Conservation (phyloP, 2,329 filamentous ascomycete species). For the Aaosphaeria pasadenensis region DNA sequence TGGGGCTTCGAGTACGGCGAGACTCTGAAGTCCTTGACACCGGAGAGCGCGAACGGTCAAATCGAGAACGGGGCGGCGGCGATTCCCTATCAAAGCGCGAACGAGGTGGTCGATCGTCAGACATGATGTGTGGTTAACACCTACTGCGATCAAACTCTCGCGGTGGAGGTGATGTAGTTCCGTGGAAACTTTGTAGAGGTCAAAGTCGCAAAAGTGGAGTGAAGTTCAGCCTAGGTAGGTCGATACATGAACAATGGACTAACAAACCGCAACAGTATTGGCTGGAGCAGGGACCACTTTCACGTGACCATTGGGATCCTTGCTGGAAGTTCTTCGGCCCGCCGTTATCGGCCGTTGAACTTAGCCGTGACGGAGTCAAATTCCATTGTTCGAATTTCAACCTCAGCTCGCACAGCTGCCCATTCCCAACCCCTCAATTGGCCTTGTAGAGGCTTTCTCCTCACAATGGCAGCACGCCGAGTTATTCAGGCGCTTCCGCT, state of each 20-base stretch:
- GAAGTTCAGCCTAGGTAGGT: too few relatives aligned
- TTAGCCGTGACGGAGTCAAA: not conserved
- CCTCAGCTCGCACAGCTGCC: constrained; percentile 2
- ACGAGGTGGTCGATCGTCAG: constrained; percentile 79
- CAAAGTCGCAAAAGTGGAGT: too few relatives aligned
- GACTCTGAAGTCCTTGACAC: constrained; percentile 62
- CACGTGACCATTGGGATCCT: too few relatives aligned
- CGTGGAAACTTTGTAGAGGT: too few relatives aligned
- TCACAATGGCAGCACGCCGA: constrained; percentile 43
- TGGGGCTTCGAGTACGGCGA: constrained; percentile 76
- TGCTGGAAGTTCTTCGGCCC: constrained; percentile 1
- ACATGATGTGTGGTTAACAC: constrained; percentile 51
- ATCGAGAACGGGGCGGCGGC: constrained; percentile 36
- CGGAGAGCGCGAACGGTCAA: constrained; percentile 69
- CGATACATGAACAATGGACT: too few relatives aligned
- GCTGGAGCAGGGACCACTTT: too few relatives aligned
- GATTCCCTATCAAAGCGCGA: constrained; percentile 94
- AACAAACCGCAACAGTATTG: too few relatives aligned
- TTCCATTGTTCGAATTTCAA: constrained; percentile 4
- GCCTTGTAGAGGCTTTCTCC: constrained; percentile 9
- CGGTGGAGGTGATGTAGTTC: too few relatives aligned
- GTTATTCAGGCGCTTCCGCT: constrained; percentile 37
- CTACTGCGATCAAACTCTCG: too few relatives aligned
- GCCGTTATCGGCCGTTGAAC: constrained; percentile 1
- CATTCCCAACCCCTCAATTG: constrained; percentile 15